Conservation (phyloP, 495 filamentous ascomycete genomes). For the Tuber microsphaerosporum region DNA sequence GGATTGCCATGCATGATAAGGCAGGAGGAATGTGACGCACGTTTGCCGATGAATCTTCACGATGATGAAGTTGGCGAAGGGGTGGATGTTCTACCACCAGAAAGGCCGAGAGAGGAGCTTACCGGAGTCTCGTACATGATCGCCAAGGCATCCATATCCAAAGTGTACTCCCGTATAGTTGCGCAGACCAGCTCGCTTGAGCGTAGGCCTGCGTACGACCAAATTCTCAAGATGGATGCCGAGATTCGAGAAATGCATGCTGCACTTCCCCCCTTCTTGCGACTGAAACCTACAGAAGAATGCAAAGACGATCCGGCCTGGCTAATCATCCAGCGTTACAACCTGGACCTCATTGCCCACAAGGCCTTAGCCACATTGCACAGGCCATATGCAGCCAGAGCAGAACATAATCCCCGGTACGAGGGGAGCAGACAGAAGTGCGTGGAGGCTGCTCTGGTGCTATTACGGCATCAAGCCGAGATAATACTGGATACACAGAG, state of each 20-base stretch:
- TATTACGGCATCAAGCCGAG: slow-evolving; percentile 67
- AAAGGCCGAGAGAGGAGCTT: slow-evolving; percentile 65
- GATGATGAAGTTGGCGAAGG: slow-evolving; percentile 88
- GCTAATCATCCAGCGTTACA: slow-evolving; percentile 74
- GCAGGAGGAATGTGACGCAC: slow-evolving; percentile 71
- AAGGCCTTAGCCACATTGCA: slow-evolving; percentile 79
- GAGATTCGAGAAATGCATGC: slow-evolving; percentile 62
- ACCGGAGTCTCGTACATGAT: slow-evolving; percentile 89
- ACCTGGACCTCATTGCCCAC: slow-evolving; percentile 71
- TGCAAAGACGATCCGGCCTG: slow-evolving; percentile 65
- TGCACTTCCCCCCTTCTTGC: slow-evolving; percentile 62
- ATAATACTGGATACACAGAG: slow-evolving; percentile 68
- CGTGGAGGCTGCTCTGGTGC: slow-evolving; percentile 68
- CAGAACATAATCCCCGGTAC: slow-evolving; percentile 64
- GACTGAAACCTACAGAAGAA: slow-evolving; percentile 62
- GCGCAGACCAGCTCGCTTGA: slow-evolving; percentile 44
- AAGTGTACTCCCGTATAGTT: slow-evolving; percentile 57
- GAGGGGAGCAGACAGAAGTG: slow-evolving; percentile 73
- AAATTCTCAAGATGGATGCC: slow-evolving; percentile 68
- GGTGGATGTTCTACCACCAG: slow-evolving; percentile 65
- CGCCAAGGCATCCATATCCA: slow-evolving; percentile 60
- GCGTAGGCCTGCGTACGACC: slow-evolving; percentile 57
- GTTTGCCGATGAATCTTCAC: slow-evolving; percentile 80
- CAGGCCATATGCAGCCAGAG: slow-evolving; percentile 67
- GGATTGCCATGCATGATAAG: slow-evolving; percentile 87